Conservation (phyloP, 2,329 filamentous ascomycete genomes). For the Cadophora gregata region DNA sequence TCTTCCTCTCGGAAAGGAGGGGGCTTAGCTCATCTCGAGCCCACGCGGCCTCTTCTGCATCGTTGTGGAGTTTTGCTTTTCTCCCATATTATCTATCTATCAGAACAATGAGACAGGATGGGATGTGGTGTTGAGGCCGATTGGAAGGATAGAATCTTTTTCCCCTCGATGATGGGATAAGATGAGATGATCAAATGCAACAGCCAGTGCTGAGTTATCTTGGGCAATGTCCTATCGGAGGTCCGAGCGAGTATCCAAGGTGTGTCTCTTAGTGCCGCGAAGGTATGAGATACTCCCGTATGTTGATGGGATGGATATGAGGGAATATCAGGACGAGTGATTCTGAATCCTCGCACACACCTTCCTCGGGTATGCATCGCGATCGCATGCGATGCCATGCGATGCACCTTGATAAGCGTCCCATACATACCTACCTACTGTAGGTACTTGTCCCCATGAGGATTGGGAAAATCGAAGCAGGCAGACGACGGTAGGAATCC, state of each 20-base stretch:
- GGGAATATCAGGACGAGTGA: too few species aligned
- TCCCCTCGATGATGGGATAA: not conserved
- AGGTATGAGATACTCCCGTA: too few species aligned
- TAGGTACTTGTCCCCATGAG: too few species aligned
- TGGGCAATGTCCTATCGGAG: not conserved
- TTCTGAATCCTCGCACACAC: too few species aligned
- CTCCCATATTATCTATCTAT: not conserved
- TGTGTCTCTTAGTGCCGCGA: too few species aligned
- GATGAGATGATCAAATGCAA: not conserved
- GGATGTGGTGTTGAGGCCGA: not conserved
- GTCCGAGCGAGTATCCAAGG: not conserved
- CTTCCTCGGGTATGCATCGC: too few species aligned
- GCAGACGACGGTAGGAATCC: too few species aligned
- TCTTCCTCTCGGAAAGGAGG: not conserved
- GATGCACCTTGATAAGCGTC: too few species aligned
- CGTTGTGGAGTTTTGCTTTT: not conserved
- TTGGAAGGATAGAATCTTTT: not conserved
- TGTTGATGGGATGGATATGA: too few species aligned
- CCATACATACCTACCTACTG: too few species aligned
- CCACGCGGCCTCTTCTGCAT: constrained; percentile 4
- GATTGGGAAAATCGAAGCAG: too few species aligned
- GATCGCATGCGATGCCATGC: too few species aligned
- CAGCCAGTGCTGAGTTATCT: not conserved
- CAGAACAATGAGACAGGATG: not conserved
- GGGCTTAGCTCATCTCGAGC: not conserved